These are phyloP conservation scores for Saposhnikovia divaricata DNA, from an alignment of 129 eudicot species.

Conservation along the genomic window DNA sequence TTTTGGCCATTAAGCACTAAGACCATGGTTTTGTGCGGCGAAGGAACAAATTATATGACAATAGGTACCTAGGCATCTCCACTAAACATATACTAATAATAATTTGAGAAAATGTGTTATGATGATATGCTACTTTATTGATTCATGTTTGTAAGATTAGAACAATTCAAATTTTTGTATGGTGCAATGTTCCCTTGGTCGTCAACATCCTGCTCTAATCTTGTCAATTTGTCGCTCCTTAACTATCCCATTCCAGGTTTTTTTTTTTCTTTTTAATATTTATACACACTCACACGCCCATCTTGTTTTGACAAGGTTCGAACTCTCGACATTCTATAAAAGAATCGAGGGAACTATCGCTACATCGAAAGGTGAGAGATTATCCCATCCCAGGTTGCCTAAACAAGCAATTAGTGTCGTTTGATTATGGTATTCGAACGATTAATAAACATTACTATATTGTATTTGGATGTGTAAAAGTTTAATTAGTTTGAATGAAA, in stretches of 20 bases:
- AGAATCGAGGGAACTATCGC: too few species aligned
- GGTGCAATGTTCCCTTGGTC: background rate
- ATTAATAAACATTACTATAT: background rate
- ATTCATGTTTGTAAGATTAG: background rate
- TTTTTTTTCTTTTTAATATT: too few species aligned
- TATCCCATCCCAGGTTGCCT: constrained; percentile 1
- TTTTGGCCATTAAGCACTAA: background rate
- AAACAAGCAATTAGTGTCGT: background rate
- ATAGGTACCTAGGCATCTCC: background rate
- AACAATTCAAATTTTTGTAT: background rate
- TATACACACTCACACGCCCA: too few species aligned
- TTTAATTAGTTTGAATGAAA: too few species aligned
- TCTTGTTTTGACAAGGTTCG: too few species aligned
- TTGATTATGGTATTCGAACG: background rate
- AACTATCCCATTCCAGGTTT: background rate
- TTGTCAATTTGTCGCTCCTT: background rate
- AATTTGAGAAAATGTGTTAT: background rate
- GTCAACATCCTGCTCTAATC: background rate
- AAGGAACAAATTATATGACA: background rate
- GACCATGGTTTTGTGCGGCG: background rate
- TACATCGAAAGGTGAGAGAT: too few species aligned
- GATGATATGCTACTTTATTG: background rate
- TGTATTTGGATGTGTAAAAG: too few species aligned
- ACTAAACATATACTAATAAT: background rate
- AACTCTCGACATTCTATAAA: too few species aligned